Percentiles rank a stretch among this genome's conserved stretches.
phyloP scores from a whole-genome alignment of 169 alveolate species.

The Plasmodium knowlesi region DNA sequence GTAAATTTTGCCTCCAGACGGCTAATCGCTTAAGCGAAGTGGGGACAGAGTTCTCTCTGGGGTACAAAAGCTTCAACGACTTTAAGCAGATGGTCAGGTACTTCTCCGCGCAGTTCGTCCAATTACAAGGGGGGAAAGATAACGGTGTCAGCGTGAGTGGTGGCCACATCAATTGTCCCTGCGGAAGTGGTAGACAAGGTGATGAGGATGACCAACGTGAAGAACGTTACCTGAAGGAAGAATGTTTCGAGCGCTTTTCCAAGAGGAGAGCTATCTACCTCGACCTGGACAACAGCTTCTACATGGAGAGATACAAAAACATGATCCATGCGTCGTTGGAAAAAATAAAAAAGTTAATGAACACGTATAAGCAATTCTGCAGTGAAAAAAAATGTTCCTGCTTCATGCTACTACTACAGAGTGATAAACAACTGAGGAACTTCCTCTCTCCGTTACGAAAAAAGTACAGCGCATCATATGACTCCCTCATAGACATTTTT shows the following conservation, averaged over 20 bases:
- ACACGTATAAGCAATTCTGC: slow-evolving; percentile 20
- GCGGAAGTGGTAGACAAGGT: neutral
- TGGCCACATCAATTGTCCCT: no score
- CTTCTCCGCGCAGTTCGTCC: slow-evolving; percentile 16
- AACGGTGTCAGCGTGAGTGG: neutral
- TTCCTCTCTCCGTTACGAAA: neutral
- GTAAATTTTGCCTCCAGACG: neutral
- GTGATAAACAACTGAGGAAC: neutral
- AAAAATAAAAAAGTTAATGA: slow-evolving; percentile 48
- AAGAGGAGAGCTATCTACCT: slow-evolving; percentile 44
- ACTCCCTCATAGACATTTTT: slow-evolving; percentile 20
- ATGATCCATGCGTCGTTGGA: slow-evolving; percentile 55
- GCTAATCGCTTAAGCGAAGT: neutral
- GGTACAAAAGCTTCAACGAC: slow-evolving; percentile 1
- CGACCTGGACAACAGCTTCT: slow-evolving; percentile 70
- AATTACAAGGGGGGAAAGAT: neutral
- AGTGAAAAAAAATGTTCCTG: slow-evolving; percentile 16
- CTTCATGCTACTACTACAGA: slow-evolving; percentile 41
- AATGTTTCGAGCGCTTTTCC: neutral
- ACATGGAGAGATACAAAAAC: slow-evolving; percentile 64
- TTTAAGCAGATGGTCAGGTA: slow-evolving; percentile 18
- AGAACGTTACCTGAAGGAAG: neutral
- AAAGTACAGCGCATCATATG: neutral
- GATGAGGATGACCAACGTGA: neutral
- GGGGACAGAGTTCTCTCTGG: neutral